Evolutionary conservation across 1,284 basidiomycete genomes (phyloP).

Genomic region (Heterobasidion irregulare): DNA sequence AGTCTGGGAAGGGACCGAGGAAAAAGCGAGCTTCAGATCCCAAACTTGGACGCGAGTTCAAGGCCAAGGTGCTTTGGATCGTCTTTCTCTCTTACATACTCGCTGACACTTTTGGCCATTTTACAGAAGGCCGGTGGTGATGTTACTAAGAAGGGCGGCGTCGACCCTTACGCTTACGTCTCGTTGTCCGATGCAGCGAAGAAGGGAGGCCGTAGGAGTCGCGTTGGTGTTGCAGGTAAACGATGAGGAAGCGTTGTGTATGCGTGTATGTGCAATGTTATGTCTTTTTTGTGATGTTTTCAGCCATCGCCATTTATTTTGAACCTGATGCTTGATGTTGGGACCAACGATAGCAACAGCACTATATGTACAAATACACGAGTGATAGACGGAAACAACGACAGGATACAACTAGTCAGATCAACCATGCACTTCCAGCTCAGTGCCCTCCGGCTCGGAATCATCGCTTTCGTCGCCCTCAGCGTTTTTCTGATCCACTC

Average conservation of each 20-base stretch:
- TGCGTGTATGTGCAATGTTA: background rate
- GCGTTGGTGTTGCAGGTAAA: conserved; percentile 26
- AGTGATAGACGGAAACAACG: background rate
- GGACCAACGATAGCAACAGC: background rate
- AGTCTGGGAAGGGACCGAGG: conserved; percentile 18
- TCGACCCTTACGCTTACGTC: conserved; percentile 93
- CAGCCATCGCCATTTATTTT: background rate
- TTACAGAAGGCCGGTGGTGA: conserved; percentile 86
- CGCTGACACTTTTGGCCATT: background rate
- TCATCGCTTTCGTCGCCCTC: background rate
- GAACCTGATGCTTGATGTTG: background rate
- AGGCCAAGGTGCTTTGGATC: conserved; percentile 54
- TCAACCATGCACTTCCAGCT: background rate
- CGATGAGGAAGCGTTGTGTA: conserved; percentile 11
- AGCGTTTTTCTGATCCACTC: background rate
- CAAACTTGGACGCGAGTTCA: conserved; percentile 84
- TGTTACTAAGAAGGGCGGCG: conserved; percentile 68
- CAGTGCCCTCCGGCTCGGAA: background rate
- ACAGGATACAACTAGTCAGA: background rate
- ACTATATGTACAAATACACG: background rate
- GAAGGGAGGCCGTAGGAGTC: conserved; percentile 25
- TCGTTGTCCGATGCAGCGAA: conserved; percentile 78
- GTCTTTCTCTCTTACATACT: background rate
- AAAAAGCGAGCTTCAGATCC: conserved; percentile 47
- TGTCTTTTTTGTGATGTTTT: background rate